Percentiles rank a stretch among this genome's conserved stretches.
Evolutionary conservation across 2,329 filamentous ascomycete genomes (phyloP).

Genomic region (Fusarium globosum): DNA sequence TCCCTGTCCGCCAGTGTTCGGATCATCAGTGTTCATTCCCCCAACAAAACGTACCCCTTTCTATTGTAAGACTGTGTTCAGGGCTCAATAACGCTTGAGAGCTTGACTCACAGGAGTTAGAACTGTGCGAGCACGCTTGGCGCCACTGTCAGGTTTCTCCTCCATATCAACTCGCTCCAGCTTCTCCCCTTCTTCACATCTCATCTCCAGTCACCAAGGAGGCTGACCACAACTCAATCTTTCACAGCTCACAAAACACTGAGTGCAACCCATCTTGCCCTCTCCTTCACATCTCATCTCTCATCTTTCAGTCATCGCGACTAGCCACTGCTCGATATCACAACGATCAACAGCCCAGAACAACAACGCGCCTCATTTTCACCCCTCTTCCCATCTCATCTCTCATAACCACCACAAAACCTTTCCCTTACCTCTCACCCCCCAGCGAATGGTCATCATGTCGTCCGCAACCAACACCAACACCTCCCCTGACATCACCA

Average conservation of each 20-base stretch:
- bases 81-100: background rate
- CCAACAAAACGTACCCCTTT: background rate
- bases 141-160: background rate
- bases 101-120: background rate
- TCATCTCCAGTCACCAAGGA: background rate
- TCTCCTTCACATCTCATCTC: background rate
- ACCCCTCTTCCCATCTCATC: background rate
- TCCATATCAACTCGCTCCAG: background rate
- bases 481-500: background rate
- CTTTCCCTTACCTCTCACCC: background rate
- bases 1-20: background rate
- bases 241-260: background rate
- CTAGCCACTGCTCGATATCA: background rate
- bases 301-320: background rate
- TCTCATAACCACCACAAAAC: background rate
- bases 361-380: background rate
- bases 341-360: background rate
- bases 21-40: background rate
- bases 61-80: background rate
- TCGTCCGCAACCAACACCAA: background rate
- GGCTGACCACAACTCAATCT: accelerated
- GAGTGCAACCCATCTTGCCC: background rate
- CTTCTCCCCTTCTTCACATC: background rate
- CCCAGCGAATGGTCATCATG: background rate
- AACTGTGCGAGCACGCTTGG: background rate